phyloP scores from a whole-genome alignment of 2,329 filamentous ascomycete genomes.

The Nemania diffusa region DNA sequence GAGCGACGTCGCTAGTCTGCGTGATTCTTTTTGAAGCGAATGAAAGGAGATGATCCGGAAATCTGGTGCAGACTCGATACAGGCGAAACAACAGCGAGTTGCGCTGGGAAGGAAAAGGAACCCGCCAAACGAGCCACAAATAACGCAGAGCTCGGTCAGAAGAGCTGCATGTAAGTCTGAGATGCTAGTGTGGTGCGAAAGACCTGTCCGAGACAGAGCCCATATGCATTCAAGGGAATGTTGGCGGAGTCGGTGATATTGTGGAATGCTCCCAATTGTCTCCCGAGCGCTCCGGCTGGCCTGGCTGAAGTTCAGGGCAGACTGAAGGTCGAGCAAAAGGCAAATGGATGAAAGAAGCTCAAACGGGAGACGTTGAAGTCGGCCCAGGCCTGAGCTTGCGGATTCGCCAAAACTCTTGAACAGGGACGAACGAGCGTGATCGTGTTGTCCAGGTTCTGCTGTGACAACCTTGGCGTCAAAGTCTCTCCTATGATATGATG shows the following conservation, averaged over 20 bases:
- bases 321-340: constrained; percentile 2
- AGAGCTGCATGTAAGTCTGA: background rate
- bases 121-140: constrained; percentile 4
- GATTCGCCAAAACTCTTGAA: constrained; percentile 4
- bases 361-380: constrained; percentile 2
- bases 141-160: background rate
- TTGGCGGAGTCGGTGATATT: background rate
- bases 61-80: background rate
- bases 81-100: constrained; percentile 7
- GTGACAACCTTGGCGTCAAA: constrained; percentile 3
- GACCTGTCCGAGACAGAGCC: background rate
- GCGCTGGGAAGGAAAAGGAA: constrained; percentile 5
- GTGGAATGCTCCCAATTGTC: background rate
- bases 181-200: background rate
- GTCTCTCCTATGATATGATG: constrained; percentile 5
- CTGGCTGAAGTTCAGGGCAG: background rate
- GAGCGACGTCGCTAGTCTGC: background rate
- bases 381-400: constrained; percentile 3
- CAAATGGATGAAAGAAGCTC: constrained; percentile 7
- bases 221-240: constrained; percentile 1
- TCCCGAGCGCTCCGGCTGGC: constrained; percentile 1
- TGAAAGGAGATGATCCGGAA: background rate
- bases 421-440: constrained; percentile 4
- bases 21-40: background rate
- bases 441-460: constrained; percentile 3